Base-by-base conservation (phyloP, 768 basidiomycete genomes). In the Russula sp. region DNA sequence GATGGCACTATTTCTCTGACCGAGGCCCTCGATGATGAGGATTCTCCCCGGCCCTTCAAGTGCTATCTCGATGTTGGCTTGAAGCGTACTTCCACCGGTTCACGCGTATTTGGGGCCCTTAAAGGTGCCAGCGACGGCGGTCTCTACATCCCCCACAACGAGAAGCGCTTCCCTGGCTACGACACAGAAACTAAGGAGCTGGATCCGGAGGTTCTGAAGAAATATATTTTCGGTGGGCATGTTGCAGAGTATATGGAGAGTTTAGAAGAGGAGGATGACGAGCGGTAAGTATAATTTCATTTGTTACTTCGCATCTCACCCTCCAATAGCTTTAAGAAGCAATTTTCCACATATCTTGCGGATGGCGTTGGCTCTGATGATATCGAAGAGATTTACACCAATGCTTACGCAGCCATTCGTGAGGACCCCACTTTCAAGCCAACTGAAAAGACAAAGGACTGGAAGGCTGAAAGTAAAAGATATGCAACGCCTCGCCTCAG, bases 161-260 rank as follows among this genome's bases (percentile, higher is more conserved):
- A 95, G 64, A 95, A 93, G 76, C 92, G 95, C 59, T 98, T 98
- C 88, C 97, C 97, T 59, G 97, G 97, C 51, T 99, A 83, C 78
- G 97, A 99, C 76, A 77, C 87, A 61, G 97, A 99, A 76, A 72
- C 75, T 74, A 99, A 99, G 82, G 78, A 87, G 74, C 83, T 99
- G 64, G 94, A 99, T 65, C 86, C 92, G 47, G 97, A 98, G 76
- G 84, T 87, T 59, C 80, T 98, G 71, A 93, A 96, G 75, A 96
- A 96, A 78, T 99, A 99, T 80, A 98, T 99, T 74, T 90, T 81
- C 69, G 95, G 92, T 73, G 95, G 95, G 56, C 97, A 99, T 74
- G 88, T 99, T 60, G 93, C 97, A 54, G 97, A 98, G 78, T 99
- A 98, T 82, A 99, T 99, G 97, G 92, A 98, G 79, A 90, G 86